Evolutionary conservation across 352 stramenopile species (phyloP).

Genomic region (Phytophthora aleatoria): DNA sequence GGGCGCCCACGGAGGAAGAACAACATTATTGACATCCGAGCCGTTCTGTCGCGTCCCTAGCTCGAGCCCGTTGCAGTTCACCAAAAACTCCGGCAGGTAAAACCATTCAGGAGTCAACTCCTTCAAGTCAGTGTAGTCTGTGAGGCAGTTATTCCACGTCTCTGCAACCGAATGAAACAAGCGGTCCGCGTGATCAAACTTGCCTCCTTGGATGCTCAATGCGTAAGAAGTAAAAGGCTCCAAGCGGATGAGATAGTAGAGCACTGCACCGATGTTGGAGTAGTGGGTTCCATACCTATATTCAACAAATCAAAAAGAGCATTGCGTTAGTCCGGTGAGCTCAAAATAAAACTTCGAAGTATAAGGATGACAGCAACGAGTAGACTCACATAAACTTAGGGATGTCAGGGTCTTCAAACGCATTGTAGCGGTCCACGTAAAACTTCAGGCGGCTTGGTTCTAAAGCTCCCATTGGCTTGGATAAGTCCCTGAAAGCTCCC

Average conservation of each 20-base stretch:
- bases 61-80: constrained; percentile 88
- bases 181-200: constrained; percentile 93
- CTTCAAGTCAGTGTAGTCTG: constrained; percentile 92
- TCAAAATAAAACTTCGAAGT: background rate
- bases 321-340: constrained; percentile 3
- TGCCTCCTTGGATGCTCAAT: constrained; percentile 95
- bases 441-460: constrained; percentile 92
- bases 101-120: constrained; percentile 96
- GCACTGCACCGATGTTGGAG: constrained; percentile 94
- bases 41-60: constrained; percentile 85
- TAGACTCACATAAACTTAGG: constrained; percentile 85
- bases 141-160: constrained; percentile 90
- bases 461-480: constrained; percentile 97
- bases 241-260: constrained; percentile 99
- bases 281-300: constrained; percentile 89
- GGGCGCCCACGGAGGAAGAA: constrained; percentile 90
- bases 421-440: constrained; percentile 94
- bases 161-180: constrained; percentile 92
- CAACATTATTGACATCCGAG: constrained; percentile 91
- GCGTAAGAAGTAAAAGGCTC: constrained; percentile 98
- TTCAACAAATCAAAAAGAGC: background rate
- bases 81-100: constrained; percentile 90
- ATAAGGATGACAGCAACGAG: too few relatives aligned
- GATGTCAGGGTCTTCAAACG: constrained; percentile 88
- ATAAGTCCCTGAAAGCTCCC: constrained; percentile 95